Conservation (phyloP, 306 rosid genomes). For the Ormosia semicastrata region DNA sequence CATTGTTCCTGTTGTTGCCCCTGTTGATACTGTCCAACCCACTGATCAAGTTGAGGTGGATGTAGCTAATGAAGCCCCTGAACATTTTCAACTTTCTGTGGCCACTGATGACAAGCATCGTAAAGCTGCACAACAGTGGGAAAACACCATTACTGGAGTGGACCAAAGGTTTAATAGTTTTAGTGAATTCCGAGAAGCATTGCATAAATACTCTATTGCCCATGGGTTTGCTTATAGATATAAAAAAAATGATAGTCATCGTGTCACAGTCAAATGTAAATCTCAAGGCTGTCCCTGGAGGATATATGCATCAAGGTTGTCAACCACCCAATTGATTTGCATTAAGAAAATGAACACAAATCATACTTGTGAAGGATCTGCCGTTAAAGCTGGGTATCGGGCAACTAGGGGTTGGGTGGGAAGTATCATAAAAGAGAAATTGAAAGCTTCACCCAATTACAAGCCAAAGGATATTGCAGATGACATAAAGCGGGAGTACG, state of each 20-base stretch:
- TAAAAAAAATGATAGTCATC: slow-evolving; percentile 92
- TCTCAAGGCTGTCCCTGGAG: slow-evolving; percentile 95
- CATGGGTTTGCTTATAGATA: slow-evolving; percentile 91
- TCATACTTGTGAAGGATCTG: slow-evolving; percentile 93
- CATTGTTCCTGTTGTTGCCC: slow-evolving; percentile 57
- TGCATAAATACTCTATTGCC: slow-evolving; percentile 94
- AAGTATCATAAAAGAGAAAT: slow-evolving; percentile 90
- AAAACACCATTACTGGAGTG: slow-evolving; percentile 92
- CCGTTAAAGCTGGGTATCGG: slow-evolving; percentile 91
- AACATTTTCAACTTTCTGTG: slow-evolving; percentile 38
- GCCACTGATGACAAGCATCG: slow-evolving; percentile 55
- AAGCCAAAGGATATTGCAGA: slow-evolving; percentile 96
- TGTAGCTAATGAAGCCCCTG: slow-evolving; percentile 43
- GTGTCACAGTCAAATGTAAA: slow-evolving; percentile 96
- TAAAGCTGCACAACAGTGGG: slow-evolving; percentile 94
- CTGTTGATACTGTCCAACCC: slow-evolving; percentile 40
- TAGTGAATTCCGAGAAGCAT: slow-evolving; percentile 87
- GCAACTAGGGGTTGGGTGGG: slow-evolving; percentile 99
- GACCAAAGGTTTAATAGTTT: slow-evolving; percentile 93
- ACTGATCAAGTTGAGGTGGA: slow-evolving; percentile 42
- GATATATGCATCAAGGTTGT: slow-evolving; percentile 87
- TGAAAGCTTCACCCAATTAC: slow-evolving; percentile 87
- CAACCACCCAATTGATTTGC: slow-evolving; percentile 91
- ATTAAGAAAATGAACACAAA: slow-evolving; percentile 77
- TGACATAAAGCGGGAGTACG: slow-evolving; percentile 90